phyloP scores from a whole-genome alignment of 495 filamentous ascomycete genomes.

The Podospora tetraspora region DNA sequence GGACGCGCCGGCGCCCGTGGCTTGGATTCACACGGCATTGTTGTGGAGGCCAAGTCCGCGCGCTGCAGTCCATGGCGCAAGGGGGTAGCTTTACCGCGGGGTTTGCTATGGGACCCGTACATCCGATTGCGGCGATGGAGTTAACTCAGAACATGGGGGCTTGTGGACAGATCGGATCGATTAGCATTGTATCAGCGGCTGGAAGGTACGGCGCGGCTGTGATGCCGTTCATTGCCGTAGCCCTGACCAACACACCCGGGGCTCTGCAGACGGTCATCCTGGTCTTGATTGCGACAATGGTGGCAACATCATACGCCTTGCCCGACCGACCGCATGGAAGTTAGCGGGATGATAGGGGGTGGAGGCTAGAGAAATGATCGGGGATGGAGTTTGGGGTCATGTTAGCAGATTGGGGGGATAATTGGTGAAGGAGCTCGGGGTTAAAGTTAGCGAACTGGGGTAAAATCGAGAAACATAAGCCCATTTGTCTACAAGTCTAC shows the following conservation, averaged over 20 bases:
- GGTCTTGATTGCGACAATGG: slow-evolving; percentile 64
- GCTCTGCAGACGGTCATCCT: slow-evolving; percentile 71
- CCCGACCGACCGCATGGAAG: background rate
- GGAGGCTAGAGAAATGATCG: too few relatives aligned
- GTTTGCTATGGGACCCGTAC: slow-evolving; percentile 69
- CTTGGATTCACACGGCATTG: too few relatives aligned
- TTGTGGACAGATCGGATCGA: slow-evolving; percentile 57
- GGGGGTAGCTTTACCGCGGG: slow-evolving; percentile 62
- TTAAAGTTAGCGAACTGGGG: background rate
- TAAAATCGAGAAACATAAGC: background rate
- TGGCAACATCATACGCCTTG: slow-evolving; percentile 52
- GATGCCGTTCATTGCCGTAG: slow-evolving; percentile 68
- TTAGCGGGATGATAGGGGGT: too few relatives aligned
- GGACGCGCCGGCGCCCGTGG: too few relatives aligned
- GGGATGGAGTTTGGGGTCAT: background rate
- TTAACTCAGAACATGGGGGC: slow-evolving; percentile 58
- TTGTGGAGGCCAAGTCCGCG: slow-evolving; percentile 63
- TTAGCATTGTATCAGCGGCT: slow-evolving; percentile 66
- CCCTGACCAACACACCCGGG: slow-evolving; percentile 61
- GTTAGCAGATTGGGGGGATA: too few relatives aligned
- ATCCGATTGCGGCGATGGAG: slow-evolving; percentile 64
- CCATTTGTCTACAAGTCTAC: slow-evolving; percentile 8
- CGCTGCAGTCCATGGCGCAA: slow-evolving; percentile 41
- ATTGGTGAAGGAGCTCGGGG: background rate
- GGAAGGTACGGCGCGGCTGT: slow-evolving; percentile 71